These are phyloP conservation scores for Trapa incisa DNA, from an alignment of 345 rosid genomes.

Conservation along the genomic window DNA sequence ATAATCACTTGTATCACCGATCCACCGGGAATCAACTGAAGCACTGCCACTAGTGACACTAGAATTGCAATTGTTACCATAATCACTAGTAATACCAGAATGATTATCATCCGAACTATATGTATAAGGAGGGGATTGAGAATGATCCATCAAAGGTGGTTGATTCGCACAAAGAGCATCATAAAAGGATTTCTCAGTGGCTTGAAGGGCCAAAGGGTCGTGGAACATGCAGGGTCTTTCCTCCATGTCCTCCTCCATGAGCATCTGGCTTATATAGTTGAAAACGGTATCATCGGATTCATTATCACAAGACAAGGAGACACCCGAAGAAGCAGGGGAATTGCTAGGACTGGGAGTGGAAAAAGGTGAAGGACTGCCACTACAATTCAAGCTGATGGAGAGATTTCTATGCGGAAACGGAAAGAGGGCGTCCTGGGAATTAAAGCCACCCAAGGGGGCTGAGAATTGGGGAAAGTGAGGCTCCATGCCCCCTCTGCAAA, in stretches of 20 bases:
- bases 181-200: constrained; percentile 43
- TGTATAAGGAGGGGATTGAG: constrained; percentile 9
- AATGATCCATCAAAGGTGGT: constrained; percentile 13
- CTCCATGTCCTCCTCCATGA: constrained; percentile 54
- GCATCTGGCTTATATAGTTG: constrained; percentile 44
- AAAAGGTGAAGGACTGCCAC: constrained; percentile 15
- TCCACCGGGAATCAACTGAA: constrained; percentile 11
- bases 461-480: constrained; percentile 2
- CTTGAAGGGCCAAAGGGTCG: constrained; percentile 42
- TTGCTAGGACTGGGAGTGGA: constrained; percentile 15
- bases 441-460: constrained; percentile 5
- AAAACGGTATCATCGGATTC: constrained; percentile 36
- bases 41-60: constrained; percentile 12
- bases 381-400: constrained; percentile 22
- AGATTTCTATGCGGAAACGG: constrained; percentile 1
- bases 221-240: constrained; percentile 40
- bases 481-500: constrained; percentile 7
- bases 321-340: constrained; percentile 11
- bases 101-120: constrained; percentile 21
- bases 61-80: constrained; percentile 14
- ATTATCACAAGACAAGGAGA: constrained; percentile 24
- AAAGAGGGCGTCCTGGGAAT: constrained; percentile 5
- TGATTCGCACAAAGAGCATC: constrained; percentile 28
- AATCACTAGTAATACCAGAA: constrained; percentile 17
- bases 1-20: constrained; percentile 4